These are phyloP conservation scores for Naganishia sp. DNA, from an alignment of 1,284 basidiomycete species.

Conservation along the genomic window DNA sequence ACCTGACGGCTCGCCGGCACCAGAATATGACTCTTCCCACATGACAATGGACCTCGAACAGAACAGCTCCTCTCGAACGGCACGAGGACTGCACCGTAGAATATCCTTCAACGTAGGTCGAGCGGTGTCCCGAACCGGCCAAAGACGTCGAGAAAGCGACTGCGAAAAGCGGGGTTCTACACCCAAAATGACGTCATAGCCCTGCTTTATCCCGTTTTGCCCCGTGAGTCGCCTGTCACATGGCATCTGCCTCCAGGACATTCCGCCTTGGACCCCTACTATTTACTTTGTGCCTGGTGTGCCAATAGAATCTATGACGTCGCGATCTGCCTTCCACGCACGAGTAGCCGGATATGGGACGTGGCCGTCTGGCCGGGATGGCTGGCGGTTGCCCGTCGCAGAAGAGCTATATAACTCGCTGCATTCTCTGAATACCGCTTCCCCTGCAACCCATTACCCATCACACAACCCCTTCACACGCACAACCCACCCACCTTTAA, in stretches of 20 bases:
- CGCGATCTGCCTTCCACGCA: conserved; percentile 21
- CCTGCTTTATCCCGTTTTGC: not conserved
- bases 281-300: conserved; percentile 1
- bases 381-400: not conserved
- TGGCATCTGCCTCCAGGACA: not conserved
- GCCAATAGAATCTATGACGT: conserved; percentile 12
- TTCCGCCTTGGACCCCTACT: not conserved
- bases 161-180: not conserved
- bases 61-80: too few species aligned
- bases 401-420: conserved; percentile 7
- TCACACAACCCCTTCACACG: not conserved
- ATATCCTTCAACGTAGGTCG: not conserved
- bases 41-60: too few species aligned
- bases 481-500: conserved; percentile 4
- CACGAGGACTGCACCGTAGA: not conserved
- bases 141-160: not conserved
- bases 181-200: conserved; percentile 2
- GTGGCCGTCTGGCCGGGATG: not conserved
- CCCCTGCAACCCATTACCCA: not conserved
- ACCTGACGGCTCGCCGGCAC: too few species aligned
- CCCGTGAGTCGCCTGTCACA: not conserved
- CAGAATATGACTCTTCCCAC: too few species aligned
- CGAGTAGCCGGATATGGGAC: conserved; percentile 16
- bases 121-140: not conserved
- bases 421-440: not conserved